Evolutionary conservation across 2,329 filamentous ascomycete genomes (phyloP), one percentile per base, ranked within the genome.

Genomic region (Berkeleyomyces basicola): DNA sequence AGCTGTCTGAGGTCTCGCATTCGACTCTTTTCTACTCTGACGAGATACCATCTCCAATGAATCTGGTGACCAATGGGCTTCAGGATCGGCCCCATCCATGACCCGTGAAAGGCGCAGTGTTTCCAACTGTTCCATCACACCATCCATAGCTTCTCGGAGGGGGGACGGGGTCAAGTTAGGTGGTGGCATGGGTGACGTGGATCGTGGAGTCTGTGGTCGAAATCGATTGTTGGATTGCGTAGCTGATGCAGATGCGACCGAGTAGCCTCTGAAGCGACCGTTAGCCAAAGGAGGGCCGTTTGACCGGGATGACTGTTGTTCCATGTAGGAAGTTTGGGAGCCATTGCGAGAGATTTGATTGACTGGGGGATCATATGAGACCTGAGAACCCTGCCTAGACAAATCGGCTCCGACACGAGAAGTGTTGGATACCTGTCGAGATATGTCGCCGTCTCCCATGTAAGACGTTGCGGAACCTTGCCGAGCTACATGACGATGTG

Each of bases 51-150:
- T 74, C 63, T 82, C 86, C 69, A 95, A 96, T 6, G 86, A 88
- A 68, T 96, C 91, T 0, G 90, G 90, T 0, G 90, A 93, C 93
- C 93, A 99, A 3, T 90, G 85, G 69, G 90, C 83, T 7, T 0
- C 82, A 79, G 37, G 81, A 10, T 65, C 64, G 7, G 62, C 61
- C 6, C 58, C 60, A 42, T 81, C 79, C 69, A 66, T 77, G 31
- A 79, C 75, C 63, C 79, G 79, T 49, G 81, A 77, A 68, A 85
- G 77, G 40, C 64, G 86, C 78, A 99, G 88, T 65, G 91, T 90
- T 70, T 95, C 86, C 51, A 99, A 74, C 63, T 93, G 95, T 67
- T 93, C 90, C 83, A 97, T 96, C 3, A 99, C 91, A 72, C 95
- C 92, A 70, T 97, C 92, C 90, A 99, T 99, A 0, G 93, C 93